Evolutionary conservation across 2,329 filamentous ascomycete genomes (phyloP).

Genomic region (Neofusicoccum ribis): DNA sequence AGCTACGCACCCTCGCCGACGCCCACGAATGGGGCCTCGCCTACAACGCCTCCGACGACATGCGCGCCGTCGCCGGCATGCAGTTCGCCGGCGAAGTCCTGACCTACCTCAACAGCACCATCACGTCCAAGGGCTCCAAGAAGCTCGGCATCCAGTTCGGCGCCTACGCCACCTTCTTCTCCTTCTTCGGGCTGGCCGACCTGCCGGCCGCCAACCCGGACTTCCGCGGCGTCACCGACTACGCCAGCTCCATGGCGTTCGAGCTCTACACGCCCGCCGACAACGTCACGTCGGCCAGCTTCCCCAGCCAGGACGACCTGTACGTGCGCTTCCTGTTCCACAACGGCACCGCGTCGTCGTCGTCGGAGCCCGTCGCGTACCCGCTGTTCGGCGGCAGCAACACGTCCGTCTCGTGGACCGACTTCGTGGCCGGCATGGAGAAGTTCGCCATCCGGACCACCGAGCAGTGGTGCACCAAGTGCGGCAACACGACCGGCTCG

Average conservation of each 20-base stretch:
- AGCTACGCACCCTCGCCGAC: conserved; percentile 74
- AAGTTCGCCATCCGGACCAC: conserved; percentile 68
- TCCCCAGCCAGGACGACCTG: conserved; percentile 52
- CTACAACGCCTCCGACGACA: conserved; percentile 64
- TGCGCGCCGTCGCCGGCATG: conserved; percentile 49
- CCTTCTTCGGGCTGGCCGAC: conserved; percentile 62
- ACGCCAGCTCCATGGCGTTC: conserved; percentile 78
- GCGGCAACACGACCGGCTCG: conserved; percentile 68
- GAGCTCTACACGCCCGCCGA: conserved; percentile 62
- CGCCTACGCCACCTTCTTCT: conserved; percentile 61
- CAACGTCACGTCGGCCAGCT: conserved; percentile 33
- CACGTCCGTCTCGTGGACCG: conserved; percentile 63
- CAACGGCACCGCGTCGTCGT: conserved; percentile 57
- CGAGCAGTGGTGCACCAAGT: conserved; percentile 70
- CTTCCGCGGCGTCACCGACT: conserved; percentile 80
- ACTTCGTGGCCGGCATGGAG: conserved; percentile 64
- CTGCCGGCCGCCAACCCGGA: conserved; percentile 53
- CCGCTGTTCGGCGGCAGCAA: conserved; percentile 61
- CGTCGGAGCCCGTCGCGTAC: conserved; percentile 52
- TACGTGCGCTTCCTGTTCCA: conserved; percentile 63
- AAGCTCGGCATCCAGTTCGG: conserved; percentile 60
- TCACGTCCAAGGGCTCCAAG: conserved; percentile 36
- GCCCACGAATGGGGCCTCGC: conserved; percentile 79
- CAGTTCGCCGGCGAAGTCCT: conserved; percentile 50
- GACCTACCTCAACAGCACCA: conserved; percentile 45